Conservation (phyloP, 768 basidiomycete species). For the Scleroderma bovista region DNA sequence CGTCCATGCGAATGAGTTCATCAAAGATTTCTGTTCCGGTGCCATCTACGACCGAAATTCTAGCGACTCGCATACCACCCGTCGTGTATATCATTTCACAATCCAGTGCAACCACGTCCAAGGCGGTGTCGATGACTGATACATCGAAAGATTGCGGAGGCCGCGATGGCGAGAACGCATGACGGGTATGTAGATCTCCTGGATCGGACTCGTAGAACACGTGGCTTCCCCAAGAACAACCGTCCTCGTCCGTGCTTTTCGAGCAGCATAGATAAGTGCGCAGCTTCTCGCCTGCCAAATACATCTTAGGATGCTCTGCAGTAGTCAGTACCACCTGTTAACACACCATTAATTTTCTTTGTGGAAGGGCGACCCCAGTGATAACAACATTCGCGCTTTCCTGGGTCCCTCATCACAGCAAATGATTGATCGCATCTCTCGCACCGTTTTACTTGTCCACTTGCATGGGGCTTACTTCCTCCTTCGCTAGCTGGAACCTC, state of each 20-base stretch:
- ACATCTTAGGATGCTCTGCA: background rate
- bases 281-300: slow-evolving; percentile 53
- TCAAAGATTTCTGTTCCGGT: slow-evolving; percentile 74
- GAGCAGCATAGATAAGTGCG: slow-evolving; percentile 79
- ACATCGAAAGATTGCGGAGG: slow-evolving; percentile 5
- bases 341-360: slow-evolving; percentile 60
- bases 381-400: slow-evolving; percentile 61
- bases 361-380: slow-evolving; percentile 79
- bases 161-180: slow-evolving; percentile 58
- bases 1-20: slow-evolving; percentile 74
- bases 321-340: background rate
- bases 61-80: slow-evolving; percentile 84
- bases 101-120: slow-evolving; percentile 86
- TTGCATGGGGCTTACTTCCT: slow-evolving; percentile 54
- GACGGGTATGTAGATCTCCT: slow-evolving; percentile 63
- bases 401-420: slow-evolving; percentile 54
- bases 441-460: slow-evolving; percentile 62
- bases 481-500: slow-evolving; percentile 65
- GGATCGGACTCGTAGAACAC: slow-evolving; percentile 81
- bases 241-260: slow-evolving; percentile 48
- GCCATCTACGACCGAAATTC: slow-evolving; percentile 85
- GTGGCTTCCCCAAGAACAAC: slow-evolving; percentile 78
- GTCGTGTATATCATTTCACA: slow-evolving; percentile 98
- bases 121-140: slow-evolving; percentile 28
- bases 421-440: slow-evolving; percentile 75